phyloP scores from a whole-genome alignment of 2,329 filamentous ascomycete genomes.

The Phialemonium atrogriseum region DNA sequence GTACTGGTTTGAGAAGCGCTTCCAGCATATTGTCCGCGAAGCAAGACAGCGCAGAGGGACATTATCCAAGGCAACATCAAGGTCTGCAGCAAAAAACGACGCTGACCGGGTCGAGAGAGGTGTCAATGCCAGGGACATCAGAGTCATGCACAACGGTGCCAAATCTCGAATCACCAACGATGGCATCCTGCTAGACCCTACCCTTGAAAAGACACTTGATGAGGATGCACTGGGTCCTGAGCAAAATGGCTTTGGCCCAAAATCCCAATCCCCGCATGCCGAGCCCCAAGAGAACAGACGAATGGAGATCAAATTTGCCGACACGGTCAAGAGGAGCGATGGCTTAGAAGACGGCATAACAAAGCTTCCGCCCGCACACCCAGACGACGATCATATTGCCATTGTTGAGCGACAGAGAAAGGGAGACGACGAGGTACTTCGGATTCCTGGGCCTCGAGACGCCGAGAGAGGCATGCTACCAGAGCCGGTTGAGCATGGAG shows the following conservation, averaged over 20 bases:
- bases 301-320: slow-evolving; percentile 59
- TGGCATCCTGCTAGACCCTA: slow-evolving; percentile 44
- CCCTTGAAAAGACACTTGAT: no score
- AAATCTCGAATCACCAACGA: slow-evolving; percentile 53
- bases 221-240: slow-evolving; percentile 19
- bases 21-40: slow-evolving; percentile 74
- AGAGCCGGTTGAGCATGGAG: slow-evolving; percentile 33
- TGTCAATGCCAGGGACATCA: slow-evolving; percentile 58
- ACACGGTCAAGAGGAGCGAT: slow-evolving; percentile 54
- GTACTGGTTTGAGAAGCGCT: slow-evolving; percentile 97
- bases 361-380: slow-evolving; percentile 43
- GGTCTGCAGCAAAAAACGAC: slow-evolving; percentile 40
- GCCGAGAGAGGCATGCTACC: slow-evolving; percentile 76
- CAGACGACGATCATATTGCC: slow-evolving; percentile 74
- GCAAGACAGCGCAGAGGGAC: slow-evolving; percentile 58
- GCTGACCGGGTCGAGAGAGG: slow-evolving; percentile 47
- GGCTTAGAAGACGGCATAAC: slow-evolving; percentile 38
- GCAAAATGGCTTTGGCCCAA: slow-evolving; percentile 1
- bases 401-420: slow-evolving; percentile 81
- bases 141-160: slow-evolving; percentile 52
- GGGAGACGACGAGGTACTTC: slow-evolving; percentile 64
- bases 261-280: slow-evolving; percentile 5
- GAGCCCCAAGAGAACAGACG: slow-evolving; percentile 13
- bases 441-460: slow-evolving; percentile 87
- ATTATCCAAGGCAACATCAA: slow-evolving; percentile 52